Evolutionary conservation across 1,284 basidiomycete genomes (phyloP).

Genomic region (Irpex sp.): DNA sequence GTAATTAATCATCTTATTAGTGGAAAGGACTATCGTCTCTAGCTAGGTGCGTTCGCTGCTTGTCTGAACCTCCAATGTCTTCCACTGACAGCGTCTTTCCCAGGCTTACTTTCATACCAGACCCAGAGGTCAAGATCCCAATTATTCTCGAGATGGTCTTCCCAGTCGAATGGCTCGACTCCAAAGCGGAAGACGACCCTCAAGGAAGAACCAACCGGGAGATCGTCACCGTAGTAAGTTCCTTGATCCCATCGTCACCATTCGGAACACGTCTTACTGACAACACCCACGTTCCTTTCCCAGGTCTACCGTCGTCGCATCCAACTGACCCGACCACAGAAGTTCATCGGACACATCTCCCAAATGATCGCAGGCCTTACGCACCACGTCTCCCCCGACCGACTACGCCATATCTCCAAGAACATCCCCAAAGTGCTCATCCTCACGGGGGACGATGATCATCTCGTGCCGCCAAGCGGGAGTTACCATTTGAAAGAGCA

Average conservation of each 20-base stretch:
- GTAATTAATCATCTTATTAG: background rate
- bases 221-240: constrained; percentile 45
- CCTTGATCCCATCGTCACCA: background rate
- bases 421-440: constrained; percentile 63
- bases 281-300: background rate
- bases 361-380: constrained; percentile 75
- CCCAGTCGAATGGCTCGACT: constrained; percentile 55
- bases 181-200: constrained; percentile 43
- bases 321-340: constrained; percentile 56
- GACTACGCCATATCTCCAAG: constrained; percentile 52
- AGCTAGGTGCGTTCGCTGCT: background rate
- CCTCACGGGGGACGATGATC: constrained; percentile 75
- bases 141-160: constrained; percentile 60
- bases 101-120: constrained; percentile 44
- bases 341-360: constrained; percentile 60
- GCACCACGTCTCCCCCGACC: constrained; percentile 58
- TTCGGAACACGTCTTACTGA: too few species aligned
- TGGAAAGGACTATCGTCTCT: background rate
- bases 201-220: constrained; percentile 59
- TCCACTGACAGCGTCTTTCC: background rate
- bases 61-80: background rate
- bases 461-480: constrained; percentile 60
- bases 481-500: constrained; percentile 54
- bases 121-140: constrained; percentile 48
- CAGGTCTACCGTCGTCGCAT: constrained; percentile 54